These are phyloP conservation scores for Yarrowia deformans DNA, from an alignment of 805 yeast species.

Conservation along the genomic window DNA sequence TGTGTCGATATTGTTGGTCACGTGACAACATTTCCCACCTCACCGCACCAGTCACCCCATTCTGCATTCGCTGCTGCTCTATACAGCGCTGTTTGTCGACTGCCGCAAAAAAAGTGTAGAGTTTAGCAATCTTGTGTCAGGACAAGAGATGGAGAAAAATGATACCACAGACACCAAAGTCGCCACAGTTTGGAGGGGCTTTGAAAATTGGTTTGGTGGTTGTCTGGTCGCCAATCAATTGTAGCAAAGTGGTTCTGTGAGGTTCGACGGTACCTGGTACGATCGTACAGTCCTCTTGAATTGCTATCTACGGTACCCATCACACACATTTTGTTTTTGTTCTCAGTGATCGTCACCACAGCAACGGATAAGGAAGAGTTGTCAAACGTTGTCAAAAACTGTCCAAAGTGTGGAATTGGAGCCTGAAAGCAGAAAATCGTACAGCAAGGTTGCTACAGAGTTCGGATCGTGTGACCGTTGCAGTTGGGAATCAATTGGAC, in stretches of 20 bases:
- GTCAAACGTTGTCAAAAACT: not conserved
- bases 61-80: not conserved
- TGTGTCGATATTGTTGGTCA: no score
- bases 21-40: not conserved
- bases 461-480: not conserved
- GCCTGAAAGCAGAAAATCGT: not conserved
- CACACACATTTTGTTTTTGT: no score
- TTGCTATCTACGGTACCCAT: no score
- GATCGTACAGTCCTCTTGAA: no score
- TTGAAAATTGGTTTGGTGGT: no score
- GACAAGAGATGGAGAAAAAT: not conserved
- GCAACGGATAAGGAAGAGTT: slow-evolving; percentile 12
- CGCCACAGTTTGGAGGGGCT: slow-evolving; percentile 6
- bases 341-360: not conserved
- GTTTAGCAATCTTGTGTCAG: slow-evolving; percentile 17
- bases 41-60: no score
- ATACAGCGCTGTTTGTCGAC: slow-evolving; percentile 14
- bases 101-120: slow-evolving; percentile 16
- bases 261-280: no score
- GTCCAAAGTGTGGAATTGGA: not conserved
- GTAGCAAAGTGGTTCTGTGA: no score
- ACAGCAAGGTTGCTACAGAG: slow-evolving; percentile 17
- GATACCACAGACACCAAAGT: not conserved
- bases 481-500: no score
- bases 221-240: no score